Percentiles rank a stretch among this genome's conserved stretches.
Evolutionary conservation across 1,284 basidiomycete genomes (phyloP).

Genomic region (Trametes sp.): DNA sequence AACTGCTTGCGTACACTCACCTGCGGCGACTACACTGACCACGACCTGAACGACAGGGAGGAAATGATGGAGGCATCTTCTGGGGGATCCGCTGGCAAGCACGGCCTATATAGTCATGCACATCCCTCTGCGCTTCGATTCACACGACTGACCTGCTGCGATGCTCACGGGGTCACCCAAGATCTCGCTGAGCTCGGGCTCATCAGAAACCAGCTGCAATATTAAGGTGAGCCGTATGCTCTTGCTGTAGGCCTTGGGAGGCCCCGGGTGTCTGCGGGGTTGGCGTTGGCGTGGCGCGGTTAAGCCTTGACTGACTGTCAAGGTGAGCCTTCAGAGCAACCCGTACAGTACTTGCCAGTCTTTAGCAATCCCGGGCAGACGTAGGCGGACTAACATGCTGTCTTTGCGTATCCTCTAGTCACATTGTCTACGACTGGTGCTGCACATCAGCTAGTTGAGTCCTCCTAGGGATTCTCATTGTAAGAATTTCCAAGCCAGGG

Average conservation of each 20-base stretch:
- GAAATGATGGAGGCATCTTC: constrained; percentile 24
- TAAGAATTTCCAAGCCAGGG: too few relatives aligned
- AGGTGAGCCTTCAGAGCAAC: too few relatives aligned
- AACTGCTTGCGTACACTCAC: constrained; percentile 20
- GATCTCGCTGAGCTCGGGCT: not conserved
- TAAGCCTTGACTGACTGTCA: too few relatives aligned
- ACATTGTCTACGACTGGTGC: too few relatives aligned
- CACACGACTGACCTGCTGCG: constrained; percentile 10
- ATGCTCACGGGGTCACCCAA: constrained; percentile 13
- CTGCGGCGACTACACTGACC: constrained; percentile 13
- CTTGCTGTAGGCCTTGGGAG: not conserved
- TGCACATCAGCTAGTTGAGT: too few relatives aligned
- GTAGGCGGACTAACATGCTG: too few relatives aligned
- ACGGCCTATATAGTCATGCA: constrained; percentile 12
- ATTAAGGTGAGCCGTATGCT: not conserved
- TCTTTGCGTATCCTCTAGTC: too few relatives aligned
- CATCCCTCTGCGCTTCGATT: constrained; percentile 10
- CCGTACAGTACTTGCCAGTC: too few relatives aligned
- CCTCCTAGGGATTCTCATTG: too few relatives aligned
- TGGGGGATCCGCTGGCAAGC: not conserved
- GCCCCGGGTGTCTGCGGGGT: too few relatives aligned
- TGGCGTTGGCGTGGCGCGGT: too few relatives aligned
- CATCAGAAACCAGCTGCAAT: constrained; percentile 12
- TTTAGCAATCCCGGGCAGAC: too few relatives aligned
- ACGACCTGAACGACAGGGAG: not conserved